Evolutionary conservation across 352 stramenopile genomes (phyloP), one percentile per base, ranked within the genome.

Genomic region (Phytophthora chlamydospora): DNA sequence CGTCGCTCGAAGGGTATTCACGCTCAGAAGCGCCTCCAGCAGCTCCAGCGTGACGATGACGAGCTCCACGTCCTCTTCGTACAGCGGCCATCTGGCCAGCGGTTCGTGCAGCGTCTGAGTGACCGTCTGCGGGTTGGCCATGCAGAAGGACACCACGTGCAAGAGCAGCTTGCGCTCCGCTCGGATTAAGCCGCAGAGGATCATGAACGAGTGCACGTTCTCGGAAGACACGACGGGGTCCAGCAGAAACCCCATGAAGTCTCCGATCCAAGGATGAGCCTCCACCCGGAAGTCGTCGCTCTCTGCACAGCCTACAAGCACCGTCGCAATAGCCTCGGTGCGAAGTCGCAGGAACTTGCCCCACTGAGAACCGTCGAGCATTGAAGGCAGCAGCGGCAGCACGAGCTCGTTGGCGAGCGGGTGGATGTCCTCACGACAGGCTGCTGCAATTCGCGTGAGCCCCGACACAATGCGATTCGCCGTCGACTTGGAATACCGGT

Each of bases 401-500:
- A 81, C 75, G 1, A 89, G 52, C 10, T 85, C 76, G 53, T 86
- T 76, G 12, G 79, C 76, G 11, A 76, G 53, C 7, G 68, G 66
- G 4, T 72, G 58, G 34, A 89, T 68, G 13, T 76, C 71, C 19
- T 63, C 27, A 3, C 62, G 60, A 59, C 76, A 85, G 0, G 75
- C 75, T 27, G 63, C 68, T 40, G 76, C 76, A 32, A 86, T 51
- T 27, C 79, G 74, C 33, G 73, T 84, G 33, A 89, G 75, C 16
- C 75, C 78, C 6, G 67, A 70, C 3, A 91, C 59, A 29, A 93
- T 88, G 10, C 78, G 69, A 17, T 75, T 84, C 2, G 71, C 67
- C 16, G 81, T 72, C 3, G 89, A 83, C 73, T 93, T 90, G 39
- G 84, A 86, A 70, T 93, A 93, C 13, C 82, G 76, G 43, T 85